Evolutionary conservation across 176 grass and related monocot species (phyloP).

Genomic region (Ananas comosus): DNA sequence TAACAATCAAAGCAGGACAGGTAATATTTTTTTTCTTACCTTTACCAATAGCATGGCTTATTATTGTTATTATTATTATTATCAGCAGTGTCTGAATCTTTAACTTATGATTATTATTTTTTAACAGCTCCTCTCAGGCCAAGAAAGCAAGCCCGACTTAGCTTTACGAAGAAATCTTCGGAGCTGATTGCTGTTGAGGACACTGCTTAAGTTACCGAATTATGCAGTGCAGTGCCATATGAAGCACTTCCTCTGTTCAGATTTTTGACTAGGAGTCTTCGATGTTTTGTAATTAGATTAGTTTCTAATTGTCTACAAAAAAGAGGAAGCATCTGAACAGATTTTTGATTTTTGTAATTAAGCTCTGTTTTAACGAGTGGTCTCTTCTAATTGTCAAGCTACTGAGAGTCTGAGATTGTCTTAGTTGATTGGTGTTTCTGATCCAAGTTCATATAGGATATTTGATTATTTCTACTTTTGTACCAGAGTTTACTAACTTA

Average conservation of each 20-base stretch:
- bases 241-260: neutral
- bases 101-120: neutral
- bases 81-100: neutral
- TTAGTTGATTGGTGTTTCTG: too few relatives aligned
- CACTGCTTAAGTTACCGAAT: neutral
- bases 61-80: neutral
- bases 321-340: too few relatives aligned
- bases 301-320: too few relatives aligned
- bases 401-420: too few relatives aligned
- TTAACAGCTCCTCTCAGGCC: slow-evolving; percentile 37
- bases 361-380: too few relatives aligned
- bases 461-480: too few relatives aligned
- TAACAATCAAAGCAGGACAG: slow-evolving; percentile 58
- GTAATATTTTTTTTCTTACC: slow-evolving; percentile 19
- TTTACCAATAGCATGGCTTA: neutral
- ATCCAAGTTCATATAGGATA: too few relatives aligned
- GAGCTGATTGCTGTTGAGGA: slow-evolving; percentile 18
- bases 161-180: slow-evolving; percentile 52
- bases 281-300: too few relatives aligned
- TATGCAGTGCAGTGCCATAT: neutral
- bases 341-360: too few relatives aligned
- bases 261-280: neutral
- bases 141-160: slow-evolving; percentile 60
- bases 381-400: too few relatives aligned
- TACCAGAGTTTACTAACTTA: too few relatives aligned